Conservation (phyloP, 1,139 yeast species). For the Sugiyamaella paludigena region DNA sequence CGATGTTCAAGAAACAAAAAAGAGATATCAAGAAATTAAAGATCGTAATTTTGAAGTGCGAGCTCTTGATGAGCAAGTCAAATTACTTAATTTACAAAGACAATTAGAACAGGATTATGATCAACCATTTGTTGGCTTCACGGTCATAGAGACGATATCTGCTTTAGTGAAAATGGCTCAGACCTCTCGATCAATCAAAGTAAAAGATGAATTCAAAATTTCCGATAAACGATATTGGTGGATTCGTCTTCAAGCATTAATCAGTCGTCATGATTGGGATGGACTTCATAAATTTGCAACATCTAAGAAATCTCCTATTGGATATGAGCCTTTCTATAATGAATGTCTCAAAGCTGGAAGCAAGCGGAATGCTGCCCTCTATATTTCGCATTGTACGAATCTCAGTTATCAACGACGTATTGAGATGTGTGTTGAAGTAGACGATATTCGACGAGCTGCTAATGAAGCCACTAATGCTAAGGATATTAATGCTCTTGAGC, state of each 20-base stretch:
- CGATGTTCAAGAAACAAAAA: constrained; percentile 30
- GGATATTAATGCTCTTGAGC: constrained; percentile 47
- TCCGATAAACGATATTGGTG: constrained; percentile 64
- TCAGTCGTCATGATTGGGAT: constrained; percentile 57
- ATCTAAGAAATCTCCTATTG: constrained; percentile 65
- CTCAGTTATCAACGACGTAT: constrained; percentile 44
- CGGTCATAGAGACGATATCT: constrained; percentile 56
- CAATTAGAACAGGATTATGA: constrained; percentile 55
- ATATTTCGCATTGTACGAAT: constrained; percentile 40
- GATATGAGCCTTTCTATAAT: constrained; percentile 63
- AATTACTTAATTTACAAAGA: constrained; percentile 52
- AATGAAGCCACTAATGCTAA: constrained; percentile 57
- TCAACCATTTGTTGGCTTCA: constrained; percentile 51
- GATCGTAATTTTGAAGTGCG: constrained; percentile 33
- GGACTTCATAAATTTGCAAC: constrained; percentile 51
- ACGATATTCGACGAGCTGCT: constrained; percentile 56
- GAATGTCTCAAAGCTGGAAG: constrained; percentile 52
- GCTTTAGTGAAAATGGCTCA: constrained; percentile 59
- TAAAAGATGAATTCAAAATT: constrained; percentile 62
- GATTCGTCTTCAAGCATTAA: constrained; percentile 55
- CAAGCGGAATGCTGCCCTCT: constrained; percentile 43
- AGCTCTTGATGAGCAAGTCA: constrained; percentile 49
- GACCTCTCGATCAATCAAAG: constrained; percentile 52
- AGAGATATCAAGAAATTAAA: constrained; percentile 30
- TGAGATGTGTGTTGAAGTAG: constrained; percentile 51